phyloP scores from a whole-genome alignment of 2,329 filamentous ascomycete species.

The Stachybotrys echinatus region DNA sequence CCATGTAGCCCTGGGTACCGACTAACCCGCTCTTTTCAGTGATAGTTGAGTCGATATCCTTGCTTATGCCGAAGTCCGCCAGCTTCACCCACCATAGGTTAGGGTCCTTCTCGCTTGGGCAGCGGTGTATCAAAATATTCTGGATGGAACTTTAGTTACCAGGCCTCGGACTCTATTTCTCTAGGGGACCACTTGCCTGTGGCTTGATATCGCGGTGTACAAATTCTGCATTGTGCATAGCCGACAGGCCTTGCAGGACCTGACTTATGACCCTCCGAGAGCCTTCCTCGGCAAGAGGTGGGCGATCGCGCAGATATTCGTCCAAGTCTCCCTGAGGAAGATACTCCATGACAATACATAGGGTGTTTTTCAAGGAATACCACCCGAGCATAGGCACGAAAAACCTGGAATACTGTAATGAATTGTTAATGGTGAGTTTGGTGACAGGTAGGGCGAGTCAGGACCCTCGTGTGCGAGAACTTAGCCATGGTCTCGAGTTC shows the following conservation, averaged over 20 bases:
- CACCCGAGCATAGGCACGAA: conserved; percentile 18
- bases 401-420: conserved; percentile 14
- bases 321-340: conserved; percentile 13
- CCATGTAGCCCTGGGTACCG: conserved; percentile 10
- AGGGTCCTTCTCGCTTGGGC: conserved; percentile 2
- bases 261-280: conserved; percentile 11
- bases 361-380: conserved; percentile 9
- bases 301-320: conserved; percentile 6
- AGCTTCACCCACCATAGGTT: conserved; percentile 16
- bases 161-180: conserved; percentile 10
- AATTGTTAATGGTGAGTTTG: too few relatives aligned
- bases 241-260: conserved; percentile 10
- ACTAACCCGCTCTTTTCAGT: conserved; percentile 2
- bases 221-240: conserved; percentile 15
- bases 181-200: conserved; percentile 7
- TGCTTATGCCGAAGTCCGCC: conserved; percentile 17
- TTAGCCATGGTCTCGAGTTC: conserved; percentile 15
- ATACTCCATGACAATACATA: conserved; percentile 20
- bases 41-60: conserved; percentile 5
- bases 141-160: conserved; percentile 10
- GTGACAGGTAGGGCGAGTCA: too few relatives aligned
- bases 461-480: conserved; percentile 14
- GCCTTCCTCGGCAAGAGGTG: conserved; percentile 10
- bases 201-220: conserved; percentile 18
- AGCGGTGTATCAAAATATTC: conserved; percentile 15